These are phyloP conservation scores for Trichoderma sp. DNA, from an alignment of 2,329 filamentous ascomycete genomes.

Conservation along the genomic window DNA sequence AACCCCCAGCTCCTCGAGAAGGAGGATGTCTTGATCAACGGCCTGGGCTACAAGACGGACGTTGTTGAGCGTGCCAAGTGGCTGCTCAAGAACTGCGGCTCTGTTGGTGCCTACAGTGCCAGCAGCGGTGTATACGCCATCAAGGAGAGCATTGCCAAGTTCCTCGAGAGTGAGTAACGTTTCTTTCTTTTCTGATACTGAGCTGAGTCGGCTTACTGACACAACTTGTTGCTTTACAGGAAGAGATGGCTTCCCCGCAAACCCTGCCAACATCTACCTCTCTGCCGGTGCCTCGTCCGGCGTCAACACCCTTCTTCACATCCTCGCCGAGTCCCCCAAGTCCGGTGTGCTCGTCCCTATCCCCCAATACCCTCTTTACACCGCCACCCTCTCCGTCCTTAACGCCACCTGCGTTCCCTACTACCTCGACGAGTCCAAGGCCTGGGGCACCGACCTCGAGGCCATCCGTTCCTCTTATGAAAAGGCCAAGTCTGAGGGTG, in stretches of 20 bases:
- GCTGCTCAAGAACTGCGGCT: conserved; percentile 79
- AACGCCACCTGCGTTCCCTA: conserved; percentile 89
- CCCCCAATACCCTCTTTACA: conserved; percentile 97
- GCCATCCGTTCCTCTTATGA: conserved; percentile 71
- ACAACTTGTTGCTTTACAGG: conserved; percentile 39
- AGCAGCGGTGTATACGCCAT: conserved; percentile 86
- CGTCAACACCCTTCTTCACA: conserved; percentile 87
- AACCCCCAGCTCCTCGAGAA: conserved; percentile 83
- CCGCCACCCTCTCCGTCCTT: conserved; percentile 81
- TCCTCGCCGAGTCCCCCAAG: conserved; percentile 75
- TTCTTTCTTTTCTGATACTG: not conserved
- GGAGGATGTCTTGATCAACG: conserved; percentile 70
- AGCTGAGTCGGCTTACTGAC: conserved; percentile 10
- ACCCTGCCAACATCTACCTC: conserved; percentile 81
- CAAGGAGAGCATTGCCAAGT: conserved; percentile 84
- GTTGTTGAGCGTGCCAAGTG: conserved; percentile 79
- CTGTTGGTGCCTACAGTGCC: conserved; percentile 94
- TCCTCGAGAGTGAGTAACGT: conserved; percentile 73
- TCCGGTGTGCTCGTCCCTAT: conserved; percentile 91
- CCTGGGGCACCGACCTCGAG: conserved; percentile 85
- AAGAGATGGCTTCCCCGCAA: conserved; percentile 83
- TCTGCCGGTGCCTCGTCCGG: conserved; percentile 89
- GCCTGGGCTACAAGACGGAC: conserved; percentile 84
- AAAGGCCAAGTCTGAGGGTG: conserved; percentile 71
- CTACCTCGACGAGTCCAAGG: conserved; percentile 80